Evolutionary conservation across 78 protist species (phyloP).

Genomic region (Dictyostelium intermedium): DNA sequence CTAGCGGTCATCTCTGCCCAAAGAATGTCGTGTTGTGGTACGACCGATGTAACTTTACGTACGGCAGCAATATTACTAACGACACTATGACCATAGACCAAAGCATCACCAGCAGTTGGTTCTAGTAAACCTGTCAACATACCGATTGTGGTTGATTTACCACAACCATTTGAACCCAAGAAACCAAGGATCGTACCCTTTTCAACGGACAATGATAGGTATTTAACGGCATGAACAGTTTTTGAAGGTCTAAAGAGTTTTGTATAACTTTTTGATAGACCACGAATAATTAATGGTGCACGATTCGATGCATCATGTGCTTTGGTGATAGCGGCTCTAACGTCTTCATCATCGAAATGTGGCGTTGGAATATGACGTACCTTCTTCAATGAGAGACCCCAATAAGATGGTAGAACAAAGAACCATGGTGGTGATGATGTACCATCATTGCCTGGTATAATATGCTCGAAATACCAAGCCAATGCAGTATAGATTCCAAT

Average conservation of each 20-base stretch:
- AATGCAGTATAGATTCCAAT: constrained; percentile 1
- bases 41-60: constrained; percentile 44
- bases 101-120: constrained; percentile 80
- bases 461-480: constrained; percentile 83
- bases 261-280: constrained; percentile 48
- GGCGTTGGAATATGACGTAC: constrained; percentile 3
- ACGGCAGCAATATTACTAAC: constrained; percentile 27
- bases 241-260: constrained; percentile 8
- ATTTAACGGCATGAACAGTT: constrained; percentile 66
- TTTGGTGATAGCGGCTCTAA: neutral
- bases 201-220: constrained; percentile 59
- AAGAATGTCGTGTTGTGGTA: constrained; percentile 81
- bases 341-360: constrained; percentile 36
- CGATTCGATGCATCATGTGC: constrained; percentile 20
- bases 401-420: constrained; percentile 59
- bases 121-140: constrained; percentile 87
- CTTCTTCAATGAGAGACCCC: constrained; percentile 65
- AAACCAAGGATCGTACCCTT: constrained; percentile 40
- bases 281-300: constrained; percentile 45
- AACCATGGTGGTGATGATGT: constrained; percentile 68
- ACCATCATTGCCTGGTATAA: constrained; percentile 82
- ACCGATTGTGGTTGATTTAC: constrained; percentile 92
- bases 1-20: constrained; percentile 64
- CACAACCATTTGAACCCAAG: constrained; percentile 90
- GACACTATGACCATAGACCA: constrained; percentile 53